A percentile compares a stretch with the other conserved stretches of the same genome.
Conservation (phyloP, 805 yeast genomes). For the Yarrowia sp. region DNA sequence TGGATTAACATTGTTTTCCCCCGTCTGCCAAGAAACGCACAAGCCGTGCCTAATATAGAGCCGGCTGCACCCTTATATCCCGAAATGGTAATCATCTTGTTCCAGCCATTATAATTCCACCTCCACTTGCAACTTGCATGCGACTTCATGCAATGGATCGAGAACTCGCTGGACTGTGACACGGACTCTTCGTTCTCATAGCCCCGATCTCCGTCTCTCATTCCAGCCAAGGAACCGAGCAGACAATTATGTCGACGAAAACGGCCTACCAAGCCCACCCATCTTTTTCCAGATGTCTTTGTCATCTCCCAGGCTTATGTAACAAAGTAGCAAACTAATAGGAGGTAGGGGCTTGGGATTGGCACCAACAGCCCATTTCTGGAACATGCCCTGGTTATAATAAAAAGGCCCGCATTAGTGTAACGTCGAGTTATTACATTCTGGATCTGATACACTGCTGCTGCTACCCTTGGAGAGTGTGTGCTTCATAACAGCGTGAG, state of each 20-base stretch:
- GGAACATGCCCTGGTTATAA: background rate
- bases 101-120: background rate
- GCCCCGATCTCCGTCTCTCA: background rate
- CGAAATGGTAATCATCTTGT: background rate
- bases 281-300: too few relatives aligned
- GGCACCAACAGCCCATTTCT: too few relatives aligned
- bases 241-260: background rate
- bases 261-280: too few relatives aligned
- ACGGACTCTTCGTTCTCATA: too few relatives aligned
- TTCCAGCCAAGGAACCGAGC: background rate
- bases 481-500: too few relatives aligned
- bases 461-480: too few relatives aligned
- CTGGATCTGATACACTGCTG: too few relatives aligned
- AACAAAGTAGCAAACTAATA: background rate
- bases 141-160: slow-evolving; percentile 15
- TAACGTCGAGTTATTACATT: background rate
- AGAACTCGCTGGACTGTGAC: background rate
- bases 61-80: slow-evolving; percentile 5
- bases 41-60: slow-evolving; percentile 14
- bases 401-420: background rate
- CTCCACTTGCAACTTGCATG: background rate
- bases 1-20: background rate
- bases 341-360: background rate
- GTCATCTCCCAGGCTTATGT: too few relatives aligned
- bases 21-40: background rate